Conservation (phyloP, 441 rosid genomes). For the Breynia disticha region DNA sequence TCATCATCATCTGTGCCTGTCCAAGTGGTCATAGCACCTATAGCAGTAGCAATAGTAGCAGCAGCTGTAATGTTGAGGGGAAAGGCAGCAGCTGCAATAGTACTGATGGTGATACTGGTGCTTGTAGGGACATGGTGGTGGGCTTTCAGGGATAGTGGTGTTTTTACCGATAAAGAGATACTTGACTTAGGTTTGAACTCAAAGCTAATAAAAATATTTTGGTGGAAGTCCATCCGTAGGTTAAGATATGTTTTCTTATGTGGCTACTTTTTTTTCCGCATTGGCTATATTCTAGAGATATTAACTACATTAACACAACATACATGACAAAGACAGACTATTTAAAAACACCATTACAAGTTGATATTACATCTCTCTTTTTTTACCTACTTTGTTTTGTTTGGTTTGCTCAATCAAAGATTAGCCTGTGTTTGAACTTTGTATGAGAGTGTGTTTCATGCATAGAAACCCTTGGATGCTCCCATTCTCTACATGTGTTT, state of each 20-base stretch:
- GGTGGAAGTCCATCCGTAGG: conserved; percentile 10
- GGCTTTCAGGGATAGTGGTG: conserved; percentile 67
- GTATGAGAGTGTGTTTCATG: too few species aligned
- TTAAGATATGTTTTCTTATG: neutral
- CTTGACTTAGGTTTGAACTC: conserved; percentile 54
- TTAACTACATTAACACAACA: too few species aligned
- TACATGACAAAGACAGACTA: too few species aligned
- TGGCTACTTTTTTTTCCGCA: too few species aligned
- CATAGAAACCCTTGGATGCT: too few species aligned
- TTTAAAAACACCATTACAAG: too few species aligned
- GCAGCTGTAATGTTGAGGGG: conserved; percentile 64
- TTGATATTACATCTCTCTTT: too few species aligned
- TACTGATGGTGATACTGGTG: conserved; percentile 64
- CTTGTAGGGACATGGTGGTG: conserved; percentile 75
- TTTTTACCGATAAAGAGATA: conserved; percentile 49
- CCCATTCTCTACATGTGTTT: too few species aligned
- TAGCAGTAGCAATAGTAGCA: conserved; percentile 64
- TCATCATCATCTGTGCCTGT: conserved; percentile 58
- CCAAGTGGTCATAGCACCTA: conserved; percentile 69
- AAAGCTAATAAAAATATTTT: conserved; percentile 16
- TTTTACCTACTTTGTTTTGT: too few species aligned
- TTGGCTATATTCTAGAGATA: neutral
- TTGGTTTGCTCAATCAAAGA: too few species aligned
- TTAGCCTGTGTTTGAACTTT: too few species aligned
- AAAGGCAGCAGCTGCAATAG: conserved; percentile 48